phyloP scores from a whole-genome alignment of 768 basidiomycete genomes.

The Russula dissimulans region DNA sequence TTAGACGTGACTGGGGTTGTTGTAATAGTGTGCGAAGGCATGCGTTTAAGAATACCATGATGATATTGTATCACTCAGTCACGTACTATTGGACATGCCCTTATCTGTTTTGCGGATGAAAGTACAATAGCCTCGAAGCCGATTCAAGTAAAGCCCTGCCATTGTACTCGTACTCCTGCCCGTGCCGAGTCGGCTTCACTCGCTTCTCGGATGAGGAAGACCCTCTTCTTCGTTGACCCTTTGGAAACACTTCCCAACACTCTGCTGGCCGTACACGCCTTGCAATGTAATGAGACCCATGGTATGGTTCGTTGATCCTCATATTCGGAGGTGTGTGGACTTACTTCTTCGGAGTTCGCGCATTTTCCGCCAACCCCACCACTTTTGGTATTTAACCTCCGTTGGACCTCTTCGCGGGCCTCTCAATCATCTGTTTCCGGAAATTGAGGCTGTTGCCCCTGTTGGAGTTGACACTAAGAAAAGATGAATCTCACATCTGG shows the following conservation, averaged over 20 bases:
- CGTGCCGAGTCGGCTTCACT: too few relatives aligned
- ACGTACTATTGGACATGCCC: too few relatives aligned
- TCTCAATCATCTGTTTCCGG: constrained; percentile 39
- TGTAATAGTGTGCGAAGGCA: too few relatives aligned
- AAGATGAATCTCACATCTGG: constrained; percentile 96
- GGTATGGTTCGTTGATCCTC: neutral
- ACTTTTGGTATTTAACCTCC: neutral
- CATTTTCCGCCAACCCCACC: neutral
- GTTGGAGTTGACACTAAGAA: constrained; percentile 80
- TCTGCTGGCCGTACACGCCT: neutral
- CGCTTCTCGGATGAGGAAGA: too few relatives aligned
- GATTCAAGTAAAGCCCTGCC: too few relatives aligned
- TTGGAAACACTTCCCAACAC: neutral
- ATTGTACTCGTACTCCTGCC: too few relatives aligned
- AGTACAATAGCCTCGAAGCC: too few relatives aligned
- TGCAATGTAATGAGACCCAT: neutral
- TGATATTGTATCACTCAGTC: too few relatives aligned
- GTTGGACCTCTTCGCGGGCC: neutral
- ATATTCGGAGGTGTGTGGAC: neutral
- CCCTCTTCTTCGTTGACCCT: neutral
- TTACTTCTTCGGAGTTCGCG: neutral
- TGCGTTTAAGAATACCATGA: too few relatives aligned
- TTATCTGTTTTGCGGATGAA: too few relatives aligned
- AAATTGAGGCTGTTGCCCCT: constrained; percentile 82
- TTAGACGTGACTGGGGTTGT: too few relatives aligned